Base-by-base conservation (phyloP, 139 green algal genomes). In the Chlamydomonas eustigma region DNA sequence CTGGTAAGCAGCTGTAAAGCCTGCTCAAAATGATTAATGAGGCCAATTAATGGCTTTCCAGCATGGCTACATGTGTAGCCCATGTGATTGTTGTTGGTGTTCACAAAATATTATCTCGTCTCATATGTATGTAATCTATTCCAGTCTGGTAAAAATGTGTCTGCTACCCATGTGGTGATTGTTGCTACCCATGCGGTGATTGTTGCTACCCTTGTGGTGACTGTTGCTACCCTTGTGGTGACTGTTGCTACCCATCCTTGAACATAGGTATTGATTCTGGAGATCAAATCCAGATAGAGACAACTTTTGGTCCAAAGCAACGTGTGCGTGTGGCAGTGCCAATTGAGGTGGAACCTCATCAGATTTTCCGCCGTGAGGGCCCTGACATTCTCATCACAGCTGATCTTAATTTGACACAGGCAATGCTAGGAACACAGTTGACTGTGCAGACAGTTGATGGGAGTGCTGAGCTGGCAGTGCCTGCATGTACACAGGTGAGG, bases 391-490 rank as follows among this genome's bases (percentile, higher is more conserved):
- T 72, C 65, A 72, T 4, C 5, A 22, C 34, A 33, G 65, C 65
- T 24, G 28, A 39, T 24, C 65, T 72, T 33, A 72, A 6, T 3
- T 34, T 72, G 65, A 4, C 34, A 6, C 65, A 72, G 30, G 76
- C 81, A 34, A 52, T 86, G 73, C 67, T 86, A 32, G 81, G 81
- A 5, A 65, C 79, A 12, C 39, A 35, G 2, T 12, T 79, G 0
- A 75, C 66, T 2, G 80, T 85, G 4, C 76, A 72, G 2, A 85
- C 80, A 8, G 69, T 85, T 6, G 80, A 85, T 28, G 80, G 80
- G 25, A 35, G 34, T n/a, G 76, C 76, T 38, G 76, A 85, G 37
- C 50, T 85, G 32, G 52, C 51, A 4, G 76, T 85, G 32, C 80
- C 80, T 1, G 4, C 73, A 37, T 51, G 73, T 37, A 73, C 73